Base-by-base conservation (phyloP, 1,284 basidiomycete genomes). In the Malassezia equina region DNA sequence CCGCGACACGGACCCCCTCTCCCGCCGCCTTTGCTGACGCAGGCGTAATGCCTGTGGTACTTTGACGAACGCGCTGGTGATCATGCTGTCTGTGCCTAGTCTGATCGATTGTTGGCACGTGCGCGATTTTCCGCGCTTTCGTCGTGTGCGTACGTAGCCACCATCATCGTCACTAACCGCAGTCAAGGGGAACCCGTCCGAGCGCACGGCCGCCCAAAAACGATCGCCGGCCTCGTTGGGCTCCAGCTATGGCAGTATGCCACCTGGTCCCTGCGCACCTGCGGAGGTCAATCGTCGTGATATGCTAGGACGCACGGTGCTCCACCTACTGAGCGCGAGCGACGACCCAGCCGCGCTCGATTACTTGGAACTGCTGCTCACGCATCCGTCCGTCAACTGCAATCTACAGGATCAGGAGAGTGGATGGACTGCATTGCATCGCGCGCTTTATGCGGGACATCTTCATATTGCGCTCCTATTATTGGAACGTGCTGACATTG, bases 351-450 rank as follows among this genome's bases (percentile, higher is more conserved):
- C 83, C 29, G 81, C 83, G 33, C 75, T 86, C 62, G 86, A 90
- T 68, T 96, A 86, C 75, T 81, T 90, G 47, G 79, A 83, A 46
- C 79, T 86, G 47, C 78, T 96, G n/a, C 80, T 96, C 47, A 81
- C 82, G 9, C 84, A 89, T 64, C 84, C 87, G 1, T 77, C 78
- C 24, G 78, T 91, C 70, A 85, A 88, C 59, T 82, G 90, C 69
- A 98, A 98, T 64, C 61, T 86, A 7, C 78, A 80, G 55, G 93
- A 99, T 75, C 58, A 47, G 19, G 69, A 71, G 45, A 70, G 59
- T 28, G 68, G 86, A 53, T 96, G 90, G 85, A 94, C 90, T 0
- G 81, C 93, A 2, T 78, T 98, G 19, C 94, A 99, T 72, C 80
- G 90, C 44, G 89, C 91, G 0, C 77, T 96, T 55, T 98, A 94